phyloP scores from a whole-genome alignment of 2,329 filamentous ascomycete genomes.

The Talaromyces sp. region DNA sequence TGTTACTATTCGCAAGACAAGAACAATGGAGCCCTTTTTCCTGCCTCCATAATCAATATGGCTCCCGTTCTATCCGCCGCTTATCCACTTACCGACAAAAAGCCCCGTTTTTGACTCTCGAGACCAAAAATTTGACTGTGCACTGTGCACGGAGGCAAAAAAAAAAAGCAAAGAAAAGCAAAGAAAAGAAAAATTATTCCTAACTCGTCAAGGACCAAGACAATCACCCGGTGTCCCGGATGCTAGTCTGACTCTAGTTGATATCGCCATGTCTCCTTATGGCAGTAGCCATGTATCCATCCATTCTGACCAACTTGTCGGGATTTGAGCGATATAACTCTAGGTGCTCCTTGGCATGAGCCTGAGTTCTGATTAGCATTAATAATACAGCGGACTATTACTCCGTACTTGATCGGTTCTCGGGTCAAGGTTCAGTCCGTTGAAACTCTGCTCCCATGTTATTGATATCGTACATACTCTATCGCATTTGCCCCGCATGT shows the following conservation, averaged over 20 bases:
- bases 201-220: too few relatives aligned
- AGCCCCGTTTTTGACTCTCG: neutral
- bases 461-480: too few relatives aligned
- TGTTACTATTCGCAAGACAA: neutral
- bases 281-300: neutral
- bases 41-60: neutral
- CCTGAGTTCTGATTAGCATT: too few relatives aligned
- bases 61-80: neutral
- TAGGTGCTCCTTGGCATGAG: neutral
- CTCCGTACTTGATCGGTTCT: neutral
- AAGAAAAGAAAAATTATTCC: too few relatives aligned
- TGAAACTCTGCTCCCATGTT: too few relatives aligned
- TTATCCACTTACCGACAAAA: neutral
- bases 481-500: too few relatives aligned
- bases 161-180: too few relatives aligned
- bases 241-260: neutral
- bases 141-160: neutral
- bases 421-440: neutral
- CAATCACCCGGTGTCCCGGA: neutral
- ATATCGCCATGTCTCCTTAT: neutral
- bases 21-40: neutral
- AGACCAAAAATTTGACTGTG: neutral
- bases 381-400: neutral
- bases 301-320: neutral
- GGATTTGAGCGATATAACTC: neutral